phyloP scores from a whole-genome alignment of 2,329 filamentous ascomycete species.

The Botryosphaeria dothidea region DNA sequence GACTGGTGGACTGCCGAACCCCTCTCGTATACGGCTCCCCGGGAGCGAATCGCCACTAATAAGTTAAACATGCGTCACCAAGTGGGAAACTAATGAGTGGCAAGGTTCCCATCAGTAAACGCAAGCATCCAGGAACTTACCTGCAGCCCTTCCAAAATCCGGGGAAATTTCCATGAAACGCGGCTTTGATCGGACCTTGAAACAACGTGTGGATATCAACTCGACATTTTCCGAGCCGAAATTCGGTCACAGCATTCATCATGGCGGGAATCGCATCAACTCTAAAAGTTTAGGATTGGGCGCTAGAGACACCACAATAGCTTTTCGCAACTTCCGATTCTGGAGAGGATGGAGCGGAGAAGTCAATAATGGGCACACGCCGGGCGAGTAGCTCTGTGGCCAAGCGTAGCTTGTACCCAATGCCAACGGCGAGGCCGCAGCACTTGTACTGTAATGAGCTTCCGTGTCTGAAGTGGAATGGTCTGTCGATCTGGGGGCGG shows the following conservation, averaged over 20 bases:
- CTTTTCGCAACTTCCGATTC: neutral
- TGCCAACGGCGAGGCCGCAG: neutral
- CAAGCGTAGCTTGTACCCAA: neutral
- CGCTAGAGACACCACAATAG: neutral
- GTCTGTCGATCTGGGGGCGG: neutral
- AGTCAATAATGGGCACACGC: neutral
- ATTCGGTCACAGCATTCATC: neutral
- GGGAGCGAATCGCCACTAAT: conserved; percentile 8
- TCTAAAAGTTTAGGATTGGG: neutral
- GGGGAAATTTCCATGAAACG: conserved; percentile 10
- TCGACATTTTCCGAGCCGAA: neutral
- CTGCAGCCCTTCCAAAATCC: neutral
- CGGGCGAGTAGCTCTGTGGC: neutral
- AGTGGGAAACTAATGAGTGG: neutral
- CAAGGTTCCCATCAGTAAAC: neutral
- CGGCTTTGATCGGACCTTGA: neutral
- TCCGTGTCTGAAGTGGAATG: conserved; percentile 15
- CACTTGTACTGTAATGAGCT: neutral
- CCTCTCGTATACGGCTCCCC: conserved; percentile 1
- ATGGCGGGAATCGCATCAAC: neutral
- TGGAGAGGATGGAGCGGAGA: neutral
- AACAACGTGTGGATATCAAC: neutral
- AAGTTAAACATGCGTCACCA: neutral
- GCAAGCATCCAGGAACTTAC: neutral
- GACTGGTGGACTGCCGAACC: neutral